Percentiles rank a stretch among this genome's conserved stretches.
These are phyloP conservation scores for Hypoxylon sp. DNA, from an alignment of 2,329 filamentous ascomycete genomes.

Conservation along the genomic window DNA sequence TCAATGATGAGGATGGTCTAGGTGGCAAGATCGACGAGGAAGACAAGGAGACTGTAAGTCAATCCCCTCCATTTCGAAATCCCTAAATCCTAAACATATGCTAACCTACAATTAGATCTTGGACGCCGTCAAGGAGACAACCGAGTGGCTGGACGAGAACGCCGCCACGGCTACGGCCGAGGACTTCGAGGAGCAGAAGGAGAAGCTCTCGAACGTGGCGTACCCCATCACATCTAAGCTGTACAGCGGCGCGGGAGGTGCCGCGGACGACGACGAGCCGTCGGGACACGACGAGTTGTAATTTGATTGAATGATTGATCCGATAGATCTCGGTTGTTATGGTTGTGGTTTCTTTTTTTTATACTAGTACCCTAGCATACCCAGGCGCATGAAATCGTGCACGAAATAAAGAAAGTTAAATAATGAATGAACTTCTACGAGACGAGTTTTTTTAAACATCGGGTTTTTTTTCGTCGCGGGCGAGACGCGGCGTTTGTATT, in stretches of 20 bases:
- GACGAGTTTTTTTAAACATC: background rate
- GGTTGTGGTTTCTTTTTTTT: constrained; percentile 28
- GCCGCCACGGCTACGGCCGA: constrained; percentile 85
- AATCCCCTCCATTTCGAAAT: background rate
- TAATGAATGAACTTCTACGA: background rate
- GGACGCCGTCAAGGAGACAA: constrained; percentile 96
- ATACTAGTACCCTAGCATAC: constrained; percentile 50
- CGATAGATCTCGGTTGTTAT: constrained; percentile 48
- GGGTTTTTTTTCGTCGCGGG: background rate
- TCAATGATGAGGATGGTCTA: constrained; percentile 95
- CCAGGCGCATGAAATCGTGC: constrained; percentile 47
- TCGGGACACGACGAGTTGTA: constrained; percentile 84
- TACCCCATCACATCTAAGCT: constrained; percentile 99
- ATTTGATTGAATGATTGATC: constrained; percentile 52
- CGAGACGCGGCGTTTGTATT: constrained; percentile 4
- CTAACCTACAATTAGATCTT: constrained; percentile 73
- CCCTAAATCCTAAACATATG: background rate
- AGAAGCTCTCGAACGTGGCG: constrained; percentile 96
- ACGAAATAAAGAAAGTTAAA: constrained; percentile 54
- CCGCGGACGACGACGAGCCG: constrained; percentile 79
- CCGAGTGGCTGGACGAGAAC: constrained; percentile 98
- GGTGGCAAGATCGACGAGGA: constrained; percentile 99
- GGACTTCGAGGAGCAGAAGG: constrained; percentile 99
- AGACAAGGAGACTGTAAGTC: constrained; percentile 92
- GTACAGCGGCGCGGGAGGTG: constrained; percentile 78